phyloP scores from a whole-genome alignment of 371 early-diverging fungal genomes.

The Mucor mucedo region DNA sequence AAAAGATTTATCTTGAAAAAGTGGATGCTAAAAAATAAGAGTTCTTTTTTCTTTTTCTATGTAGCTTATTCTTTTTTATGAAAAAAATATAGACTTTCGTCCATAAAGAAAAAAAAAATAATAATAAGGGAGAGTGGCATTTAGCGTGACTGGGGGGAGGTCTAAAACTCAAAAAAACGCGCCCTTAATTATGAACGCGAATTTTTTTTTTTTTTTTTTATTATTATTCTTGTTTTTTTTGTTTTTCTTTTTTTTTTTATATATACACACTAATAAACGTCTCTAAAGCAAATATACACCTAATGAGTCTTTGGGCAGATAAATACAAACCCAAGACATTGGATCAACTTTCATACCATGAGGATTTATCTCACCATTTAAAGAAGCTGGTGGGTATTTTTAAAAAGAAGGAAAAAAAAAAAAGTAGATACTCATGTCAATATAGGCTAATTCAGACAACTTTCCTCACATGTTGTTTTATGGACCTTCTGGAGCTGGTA shows the following conservation, averaged over 20 bases:
- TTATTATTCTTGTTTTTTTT: too few species aligned
- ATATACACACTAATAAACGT: background rate
- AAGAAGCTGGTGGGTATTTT: constrained; percentile 69
- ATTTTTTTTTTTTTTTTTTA: background rate
- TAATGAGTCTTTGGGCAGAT: constrained; percentile 95
- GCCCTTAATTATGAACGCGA: background rate
- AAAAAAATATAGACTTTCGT: constrained; percentile 9
- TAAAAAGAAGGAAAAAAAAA: too few species aligned
- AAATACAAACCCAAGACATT: constrained; percentile 92
- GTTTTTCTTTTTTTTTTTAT: background rate
- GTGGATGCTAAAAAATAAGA: too few species aligned
- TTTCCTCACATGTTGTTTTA: constrained; percentile 97
- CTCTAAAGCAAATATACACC: too few species aligned
- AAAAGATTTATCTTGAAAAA: too few species aligned
- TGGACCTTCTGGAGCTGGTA: constrained; percentile 97
- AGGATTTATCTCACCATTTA: constrained; percentile 74
- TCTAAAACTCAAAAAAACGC: background rate
- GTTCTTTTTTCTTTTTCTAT: background rate
- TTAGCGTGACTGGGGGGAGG: background rate
- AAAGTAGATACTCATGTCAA: too few species aligned
- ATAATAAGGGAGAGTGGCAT: too few species aligned
- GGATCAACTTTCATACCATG: constrained; percentile 86
- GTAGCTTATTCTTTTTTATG: constrained; percentile 20
- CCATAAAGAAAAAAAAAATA: background rate
- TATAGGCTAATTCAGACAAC: constrained; percentile 77